These are phyloP conservation scores for Aspergillus asperescens DNA, from an alignment of 495 filamentous ascomycete species.

Conservation along the genomic window DNA sequence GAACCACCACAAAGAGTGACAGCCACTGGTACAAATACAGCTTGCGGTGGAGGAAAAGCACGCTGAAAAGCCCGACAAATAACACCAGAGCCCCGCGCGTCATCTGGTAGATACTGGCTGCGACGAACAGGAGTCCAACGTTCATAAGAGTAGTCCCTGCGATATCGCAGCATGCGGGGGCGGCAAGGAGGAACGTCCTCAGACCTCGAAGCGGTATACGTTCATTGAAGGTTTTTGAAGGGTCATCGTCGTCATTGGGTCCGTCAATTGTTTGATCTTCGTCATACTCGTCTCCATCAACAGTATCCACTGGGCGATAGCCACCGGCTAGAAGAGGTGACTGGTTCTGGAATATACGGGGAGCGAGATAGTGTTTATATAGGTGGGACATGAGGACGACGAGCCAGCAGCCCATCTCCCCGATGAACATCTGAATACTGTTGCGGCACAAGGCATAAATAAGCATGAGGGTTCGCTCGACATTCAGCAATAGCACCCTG, in stretches of 20 bases:
- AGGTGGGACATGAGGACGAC: constrained; percentile 64
- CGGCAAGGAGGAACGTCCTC: constrained; percentile 69
- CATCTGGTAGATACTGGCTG: constrained; percentile 97
- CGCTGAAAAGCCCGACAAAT: constrained; percentile 93
- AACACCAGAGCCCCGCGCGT: constrained; percentile 89
- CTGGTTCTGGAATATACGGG: constrained; percentile 29
- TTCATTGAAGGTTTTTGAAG: constrained; percentile 47
- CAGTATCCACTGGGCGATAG: constrained; percentile 57
- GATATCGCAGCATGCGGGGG: constrained; percentile 92
- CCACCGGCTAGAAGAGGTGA: constrained; percentile 49
- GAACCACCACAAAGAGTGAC: constrained; percentile 76
- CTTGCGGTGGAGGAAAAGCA: constrained; percentile 75
- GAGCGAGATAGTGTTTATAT: constrained; percentile 51
- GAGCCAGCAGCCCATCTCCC: constrained; percentile 89
- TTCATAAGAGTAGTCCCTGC: constrained; percentile 96
- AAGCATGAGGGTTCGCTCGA: background rate
- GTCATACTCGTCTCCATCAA: constrained; percentile 45
- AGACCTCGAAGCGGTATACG: constrained; percentile 60
- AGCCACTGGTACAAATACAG: constrained; percentile 84
- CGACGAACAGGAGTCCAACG: constrained; percentile 86
- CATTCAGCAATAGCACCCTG: background rate
- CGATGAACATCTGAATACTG: constrained; percentile 83
- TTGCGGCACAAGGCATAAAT: constrained; percentile 15
- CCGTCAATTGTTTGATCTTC: constrained; percentile 34
- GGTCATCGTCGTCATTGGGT: constrained; percentile 33